Conservation (phyloP, 2,329 filamentous ascomycete genomes). For the Stemphylium lycopersici region DNA sequence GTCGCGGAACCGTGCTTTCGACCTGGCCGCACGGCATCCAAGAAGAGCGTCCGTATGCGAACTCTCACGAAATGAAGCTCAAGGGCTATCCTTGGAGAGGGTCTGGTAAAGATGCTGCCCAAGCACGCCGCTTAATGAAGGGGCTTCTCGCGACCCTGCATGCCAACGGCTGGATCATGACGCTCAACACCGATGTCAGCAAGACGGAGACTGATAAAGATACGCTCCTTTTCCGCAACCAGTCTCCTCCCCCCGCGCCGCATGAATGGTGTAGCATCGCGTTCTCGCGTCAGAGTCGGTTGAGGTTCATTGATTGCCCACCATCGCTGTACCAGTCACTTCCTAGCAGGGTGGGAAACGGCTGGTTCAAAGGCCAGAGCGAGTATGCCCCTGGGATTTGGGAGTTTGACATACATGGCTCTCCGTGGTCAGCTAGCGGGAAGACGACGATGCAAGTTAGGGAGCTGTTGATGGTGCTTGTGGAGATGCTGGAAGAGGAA, state of each 20-base stretch:
- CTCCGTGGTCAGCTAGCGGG: slow-evolving; percentile 41
- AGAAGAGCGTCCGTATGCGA: slow-evolving; percentile 38
- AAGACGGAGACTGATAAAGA: slow-evolving; percentile 37
- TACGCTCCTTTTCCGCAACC: slow-evolving; percentile 48
- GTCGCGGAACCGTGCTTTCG: slow-evolving; percentile 30
- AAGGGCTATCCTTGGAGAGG: slow-evolving; percentile 46
- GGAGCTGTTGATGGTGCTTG: slow-evolving; percentile 42
- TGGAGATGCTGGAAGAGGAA: slow-evolving; percentile 34
- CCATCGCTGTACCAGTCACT: slow-evolving; percentile 16
- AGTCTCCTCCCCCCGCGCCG: slow-evolving; percentile 40
- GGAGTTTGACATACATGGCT: slow-evolving; percentile 46
- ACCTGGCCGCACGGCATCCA: slow-evolving; percentile 43
- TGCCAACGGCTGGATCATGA: slow-evolving; percentile 48
- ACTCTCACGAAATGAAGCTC: slow-evolving; percentile 48
- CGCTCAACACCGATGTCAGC: slow-evolving; percentile 44
- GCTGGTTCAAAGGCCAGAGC: slow-evolving; percentile 17
- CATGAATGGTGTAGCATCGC: slow-evolving; percentile 49
- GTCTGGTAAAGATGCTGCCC: slow-evolving; percentile 32
- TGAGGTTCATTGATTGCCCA: slow-evolving; percentile 44
- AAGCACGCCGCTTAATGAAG: slow-evolving; percentile 41
- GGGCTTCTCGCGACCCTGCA: slow-evolving; percentile 31
- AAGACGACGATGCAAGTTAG: slow-evolving; percentile 47
- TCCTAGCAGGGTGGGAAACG: slow-evolving; percentile 13
- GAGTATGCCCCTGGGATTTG: slow-evolving; percentile 20
- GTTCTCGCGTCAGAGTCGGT: slow-evolving; percentile 34